Base-by-base conservation (phyloP, 108 stramenopile genomes). In the Cyclostephanos invisitatus region DNA sequence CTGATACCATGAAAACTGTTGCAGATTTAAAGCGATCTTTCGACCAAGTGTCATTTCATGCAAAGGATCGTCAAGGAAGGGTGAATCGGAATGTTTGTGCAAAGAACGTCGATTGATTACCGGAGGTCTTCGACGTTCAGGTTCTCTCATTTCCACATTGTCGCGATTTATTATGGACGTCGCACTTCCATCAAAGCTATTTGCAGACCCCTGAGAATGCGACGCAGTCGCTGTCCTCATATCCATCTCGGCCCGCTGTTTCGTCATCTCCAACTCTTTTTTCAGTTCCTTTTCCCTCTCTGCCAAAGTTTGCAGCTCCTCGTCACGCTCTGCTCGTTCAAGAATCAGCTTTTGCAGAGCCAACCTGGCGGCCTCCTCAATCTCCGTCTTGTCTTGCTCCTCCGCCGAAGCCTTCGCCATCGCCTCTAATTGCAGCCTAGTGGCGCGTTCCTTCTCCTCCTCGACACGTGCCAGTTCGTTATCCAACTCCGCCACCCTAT, bases 41-140 rank as follows among this genome's bases (percentile, higher is more conserved):
- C 93, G 77, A 20, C 86, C 86, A 8, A 36, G 75, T 5, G 91
- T 94, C 93, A 94, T 94, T 64, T 87, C 84, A 63, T 79, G 38
- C 3, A 51, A 55, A 0, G 74, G 69, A 55, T 83, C 83, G 51
- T 64, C n/a, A 25, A 82, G 73, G 55, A 82, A 82, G 22, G 73
- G 53, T 3, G 80, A 75, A 15, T 68, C 59, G 4, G 25, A 40
- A 46, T 67, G 66, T 18, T 63, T 61, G 57, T 75, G 40, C 28
- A 72, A 53, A 15, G 53, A 55, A 25, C 65, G 64, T 22, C 63
- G 71, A 36, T 72, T 53, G 49, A 81, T 57, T 4, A 74, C 56
- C 20, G 80, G 80, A 29, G 73, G 68, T 47, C 80, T 55, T 55
- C 67, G 66, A 15, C 64, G 59, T 46, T 47, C 47, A 42, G 8